These are phyloP conservation scores for Aureobasidium subglaciale DNA, from an alignment of 2,329 filamentous ascomycete species.

Conservation along the genomic window DNA sequence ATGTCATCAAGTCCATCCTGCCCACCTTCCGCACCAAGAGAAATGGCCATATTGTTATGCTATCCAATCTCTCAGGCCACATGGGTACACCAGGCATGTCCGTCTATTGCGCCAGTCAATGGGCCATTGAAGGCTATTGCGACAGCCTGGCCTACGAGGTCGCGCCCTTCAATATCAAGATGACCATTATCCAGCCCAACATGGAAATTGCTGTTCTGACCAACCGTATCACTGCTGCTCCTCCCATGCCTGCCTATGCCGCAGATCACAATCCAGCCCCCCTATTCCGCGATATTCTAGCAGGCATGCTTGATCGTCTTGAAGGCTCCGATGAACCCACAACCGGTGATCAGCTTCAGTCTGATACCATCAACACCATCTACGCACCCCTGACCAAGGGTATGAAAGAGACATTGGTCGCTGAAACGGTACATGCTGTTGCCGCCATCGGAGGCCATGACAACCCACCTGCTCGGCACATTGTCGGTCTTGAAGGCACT, in stretches of 20 bases:
- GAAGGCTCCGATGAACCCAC: conserved; percentile 42
- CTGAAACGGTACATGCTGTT: conserved; percentile 85
- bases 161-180: conserved; percentile 88
- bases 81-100: conserved; percentile 86
- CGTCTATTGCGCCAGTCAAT: conserved; percentile 86
- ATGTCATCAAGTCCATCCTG: conserved; percentile 84
- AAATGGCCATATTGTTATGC: conserved; percentile 81
- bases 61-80: conserved; percentile 86
- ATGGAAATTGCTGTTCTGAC: conserved; percentile 85
- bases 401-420: conserved; percentile 66
- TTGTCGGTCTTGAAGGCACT: conserved; percentile 84
- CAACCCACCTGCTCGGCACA: conserved; percentile 88
- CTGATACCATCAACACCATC: conserved; percentile 52
- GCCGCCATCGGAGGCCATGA: conserved; percentile 91
- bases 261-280: conserved; percentile 67
- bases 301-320: conserved; percentile 68
- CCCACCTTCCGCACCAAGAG: conserved; percentile 72
- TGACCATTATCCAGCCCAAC: conserved; percentile 92
- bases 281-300: conserved; percentile 74
- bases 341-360: conserved; percentile 40
- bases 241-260: conserved; percentile 64
- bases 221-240: conserved; percentile 78
- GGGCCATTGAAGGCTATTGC: conserved; percentile 93
- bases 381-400: conserved; percentile 66
- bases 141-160: conserved; percentile 93